Base-by-base conservation (phyloP, 2,329 filamentous ascomycete species). In the Epichloe uncinata region DNA sequence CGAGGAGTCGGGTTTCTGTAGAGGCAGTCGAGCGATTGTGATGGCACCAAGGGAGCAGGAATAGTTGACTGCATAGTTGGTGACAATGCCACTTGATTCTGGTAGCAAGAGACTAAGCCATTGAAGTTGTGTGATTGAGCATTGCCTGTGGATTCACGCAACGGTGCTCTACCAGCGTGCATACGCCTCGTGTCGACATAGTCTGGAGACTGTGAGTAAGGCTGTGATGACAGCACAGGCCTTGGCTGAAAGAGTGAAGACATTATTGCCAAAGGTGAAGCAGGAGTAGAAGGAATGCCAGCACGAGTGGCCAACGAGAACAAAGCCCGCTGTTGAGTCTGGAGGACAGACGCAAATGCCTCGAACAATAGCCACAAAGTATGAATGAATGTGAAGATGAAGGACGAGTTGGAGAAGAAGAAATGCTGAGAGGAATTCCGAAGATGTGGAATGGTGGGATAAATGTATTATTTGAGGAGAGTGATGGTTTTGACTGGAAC, bases 131-230 rank as follows among this genome's bases (percentile, higher is more conserved):
- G 64, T 48, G 66, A 59, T 58, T 79, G 75, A 44, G 69, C 65
- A 61, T 79, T 79, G 57, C 72, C 71, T 12, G 69, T 73, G 18
- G 73, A 70, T 57, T 79, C 75, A 51, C 72, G 66, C 37, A 79
- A 68, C 33, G 76, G 75, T 52, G 71, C 65, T 52, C 72, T 59
- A 56, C 61, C 61, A 57, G 55, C 55, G 58, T 66, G 58, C 59
- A 63, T 52, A 55, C 72, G 69, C 50, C 72, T 69, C 50, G 62
- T 59, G 56, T 76, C 74, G 55, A 68, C 57, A 56, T 74, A 75
- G 48, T 75, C 73, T 51, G 67, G 61, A 13, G 68, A 63, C 52
- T 68, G 66, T 48, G 73, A 73, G 59, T 71, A 75, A 57, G 71
- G 69, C 60, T 78, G 74, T 47, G 72, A 73, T 46, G 74, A 68